Base-by-base conservation (phyloP, 805 yeast genomes). In the Candida maltosa region DNA sequence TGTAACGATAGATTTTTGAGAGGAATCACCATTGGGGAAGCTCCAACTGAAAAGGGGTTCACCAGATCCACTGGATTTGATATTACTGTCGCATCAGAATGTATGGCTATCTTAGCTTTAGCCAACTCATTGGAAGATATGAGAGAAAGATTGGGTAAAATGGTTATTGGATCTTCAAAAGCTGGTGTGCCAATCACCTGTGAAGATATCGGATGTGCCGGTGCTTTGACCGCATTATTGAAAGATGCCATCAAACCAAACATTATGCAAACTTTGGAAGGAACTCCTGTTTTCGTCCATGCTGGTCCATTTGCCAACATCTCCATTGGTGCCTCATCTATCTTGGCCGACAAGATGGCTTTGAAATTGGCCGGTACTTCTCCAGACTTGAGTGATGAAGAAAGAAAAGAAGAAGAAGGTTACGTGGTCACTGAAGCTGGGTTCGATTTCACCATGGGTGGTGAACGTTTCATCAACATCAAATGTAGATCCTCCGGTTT, bases 271-370 rank as follows among this genome's bases (percentile, higher is more conserved):
- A 82, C 93, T 23, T 72, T 84, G 54, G 94, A 84, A 64, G 93
- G 93, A 47, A 83, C 93, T 16, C 94, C 94, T 17, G 94, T 84
- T 14, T 76, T 84, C 50, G 87, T 84, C 32, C 94, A 84, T 56
- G 93, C 93, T 32, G 94, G 94, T 44, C 94, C 94, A 41, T 84
- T 84, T 55, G 94, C 94, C 52, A 84, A 84, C 59, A 84, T 84
- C 45, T 83, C 93, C 25, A 84, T 84, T 52, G 94, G 94, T 56
- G 91, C 94, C 6, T 80, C 87, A 25, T 83, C 91, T 22, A 83
- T 84, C 31, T 70, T 84, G 53, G 91, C 93, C 40, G 94, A 84
- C 59, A 79, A 78, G 56, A 65, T 84, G 65, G 89, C 89, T n/a
- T 69, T 84, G 64, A 83, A 83, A 59, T 67, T 84, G 43, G 83